These are phyloP conservation scores for Phytophthora tubulina DNA, from an alignment of 352 stramenopile species.

Conservation along the genomic window DNA sequence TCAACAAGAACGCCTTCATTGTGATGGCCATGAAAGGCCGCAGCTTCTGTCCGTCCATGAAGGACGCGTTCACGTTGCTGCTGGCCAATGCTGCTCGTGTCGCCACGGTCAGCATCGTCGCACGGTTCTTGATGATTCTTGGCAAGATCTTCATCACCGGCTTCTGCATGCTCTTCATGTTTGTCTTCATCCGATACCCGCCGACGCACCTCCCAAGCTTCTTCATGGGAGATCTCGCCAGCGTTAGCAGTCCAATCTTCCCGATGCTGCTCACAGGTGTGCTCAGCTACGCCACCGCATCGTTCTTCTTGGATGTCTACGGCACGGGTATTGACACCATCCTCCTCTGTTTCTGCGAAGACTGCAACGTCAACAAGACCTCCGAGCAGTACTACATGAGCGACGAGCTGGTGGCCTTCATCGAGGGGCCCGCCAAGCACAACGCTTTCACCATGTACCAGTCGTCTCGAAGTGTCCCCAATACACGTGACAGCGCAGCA, in stretches of 20 bases:
- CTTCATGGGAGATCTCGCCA: slow-evolving; percentile 74
- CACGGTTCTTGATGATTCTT: slow-evolving; percentile 86
- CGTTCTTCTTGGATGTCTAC: slow-evolving; percentile 87
- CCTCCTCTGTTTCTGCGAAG: slow-evolving; percentile 89
- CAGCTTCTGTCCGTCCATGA: slow-evolving; percentile 91
- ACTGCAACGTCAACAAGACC: slow-evolving; percentile 84
- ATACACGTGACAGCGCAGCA: slow-evolving; percentile 24
- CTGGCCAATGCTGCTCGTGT: slow-evolving; percentile 95
- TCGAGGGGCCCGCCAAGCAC: slow-evolving; percentile 82
- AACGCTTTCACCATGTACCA: slow-evolving; percentile 75
- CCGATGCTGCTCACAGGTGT: slow-evolving; percentile 80
- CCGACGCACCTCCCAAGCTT: slow-evolving; percentile 67
- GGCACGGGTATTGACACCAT: slow-evolving; percentile 88
- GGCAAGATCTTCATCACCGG: slow-evolving; percentile 90
- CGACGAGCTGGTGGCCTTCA: slow-evolving; percentile 83
- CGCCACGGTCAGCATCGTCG: slow-evolving; percentile 85
- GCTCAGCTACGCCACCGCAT: slow-evolving; percentile 74
- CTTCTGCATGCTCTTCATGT: slow-evolving; percentile 85
- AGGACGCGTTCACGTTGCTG: slow-evolving; percentile 96
- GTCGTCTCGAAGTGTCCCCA: slow-evolving; percentile 33
- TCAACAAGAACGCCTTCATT: slow-evolving; percentile 93
- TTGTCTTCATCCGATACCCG: slow-evolving; percentile 79
- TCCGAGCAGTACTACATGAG: slow-evolving; percentile 88
- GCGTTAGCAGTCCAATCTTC: slow-evolving; percentile 81
- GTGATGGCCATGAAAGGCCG: slow-evolving; percentile 89